These are phyloP conservation scores for Candida sp. DNA, from an alignment of 1,139 yeast genomes.

Conservation along the genomic window DNA sequence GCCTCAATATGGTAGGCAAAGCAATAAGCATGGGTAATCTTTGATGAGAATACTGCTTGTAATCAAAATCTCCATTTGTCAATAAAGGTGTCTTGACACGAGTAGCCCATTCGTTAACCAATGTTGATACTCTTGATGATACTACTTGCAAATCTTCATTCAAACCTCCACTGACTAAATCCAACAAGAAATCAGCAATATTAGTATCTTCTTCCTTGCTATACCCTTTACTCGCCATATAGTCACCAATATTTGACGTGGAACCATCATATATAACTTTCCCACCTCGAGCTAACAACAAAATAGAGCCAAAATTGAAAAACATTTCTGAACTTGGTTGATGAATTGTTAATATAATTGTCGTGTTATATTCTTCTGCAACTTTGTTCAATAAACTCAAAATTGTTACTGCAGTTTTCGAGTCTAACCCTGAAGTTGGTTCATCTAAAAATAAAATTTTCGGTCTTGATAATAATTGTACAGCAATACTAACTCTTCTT, in stretches of 20 bases:
- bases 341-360: constrained; percentile 77
- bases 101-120: constrained; percentile 37
- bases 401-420: constrained; percentile 66
- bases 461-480: constrained; percentile 71
- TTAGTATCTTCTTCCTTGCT: constrained; percentile 59
- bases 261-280: constrained; percentile 61
- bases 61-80: constrained; percentile 12
- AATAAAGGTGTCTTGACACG: neutral
- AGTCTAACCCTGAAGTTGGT: constrained; percentile 74
- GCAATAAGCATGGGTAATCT: constrained; percentile 19
- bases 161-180: constrained; percentile 53
- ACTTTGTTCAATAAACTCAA: constrained; percentile 56
- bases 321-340: constrained; percentile 76
- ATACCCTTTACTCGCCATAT: constrained; percentile 43
- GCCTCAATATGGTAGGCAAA: constrained; percentile 25
- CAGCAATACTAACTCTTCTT: constrained; percentile 77
- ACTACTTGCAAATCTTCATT: constrained; percentile 28
- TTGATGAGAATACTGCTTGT: constrained; percentile 15
- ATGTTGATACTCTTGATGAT: constrained; percentile 25
- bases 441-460: constrained; percentile 75
- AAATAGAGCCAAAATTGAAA: constrained; percentile 58
- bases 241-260: constrained; percentile 36
- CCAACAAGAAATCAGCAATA: constrained; percentile 75
- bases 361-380: constrained; percentile 56
- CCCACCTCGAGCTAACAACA: constrained; percentile 73